Base-by-base conservation (phyloP, 2,329 filamentous ascomycete genomes). In the Pseudonectria buxi region DNA sequence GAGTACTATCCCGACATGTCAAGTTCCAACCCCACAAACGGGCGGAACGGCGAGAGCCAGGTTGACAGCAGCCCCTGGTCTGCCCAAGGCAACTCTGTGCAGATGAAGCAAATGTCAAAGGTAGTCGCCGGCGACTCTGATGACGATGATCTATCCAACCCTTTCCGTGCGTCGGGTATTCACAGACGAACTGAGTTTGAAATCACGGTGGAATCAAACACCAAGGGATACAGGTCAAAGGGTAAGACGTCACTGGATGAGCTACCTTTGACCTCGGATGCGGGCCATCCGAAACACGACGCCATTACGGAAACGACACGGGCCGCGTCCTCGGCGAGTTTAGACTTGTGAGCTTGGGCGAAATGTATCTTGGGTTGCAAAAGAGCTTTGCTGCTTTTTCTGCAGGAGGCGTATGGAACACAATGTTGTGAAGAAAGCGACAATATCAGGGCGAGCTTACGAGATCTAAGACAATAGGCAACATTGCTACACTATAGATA, bases 111-210 rank as follows among this genome's bases (percentile, higher is more conserved):
- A 2, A 22, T 42, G 28, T 53, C 50, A 2, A 49, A 37, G 9
- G 32, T 50, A 2, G 44, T 51, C 3, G 44, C 44, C 7, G 44
- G 49, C 1, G 42, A 49, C 13, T 51, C 50, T 0, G 46, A 53
- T 3, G 41, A 50, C 0, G 41, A 53, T 2, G 41, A 53, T 2
- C 10, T 48, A 0, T 5, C 37, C 1, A 24, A 28, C 1, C 18
- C 24, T 0, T 5, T 25, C 1, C 22, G 27, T 3, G 37, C 40
- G 10, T 24, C 37, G 3, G 49, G 50, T 10, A 53, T 53, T 4
- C 46, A 40, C 14, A 36, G 39, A 14, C 37, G 46, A 10, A 53
- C 39, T 6, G 47, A 53, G 2, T 43, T 53, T 6, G 42, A 53
- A 26, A 33, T 53, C 4, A 48, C 30, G 7, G 43, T 53, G 0